Base-by-base conservation (phyloP, 2,329 filamentous ascomycete genomes). In the Truncatella angustata region DNA sequence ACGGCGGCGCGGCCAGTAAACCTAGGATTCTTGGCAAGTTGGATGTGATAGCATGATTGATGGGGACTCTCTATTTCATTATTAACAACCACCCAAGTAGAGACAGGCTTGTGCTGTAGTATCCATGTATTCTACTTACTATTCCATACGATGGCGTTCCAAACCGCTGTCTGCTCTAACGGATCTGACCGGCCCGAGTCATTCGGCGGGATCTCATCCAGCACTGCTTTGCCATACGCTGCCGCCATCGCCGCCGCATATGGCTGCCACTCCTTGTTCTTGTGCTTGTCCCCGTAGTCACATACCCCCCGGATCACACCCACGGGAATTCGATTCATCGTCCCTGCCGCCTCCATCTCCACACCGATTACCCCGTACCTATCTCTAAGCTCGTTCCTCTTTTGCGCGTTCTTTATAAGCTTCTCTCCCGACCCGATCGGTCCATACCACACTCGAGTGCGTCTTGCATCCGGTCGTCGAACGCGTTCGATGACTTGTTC, bases 211-310 rank as follows among this genome's bases (percentile, higher is more conserved):
- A 49, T 49, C 2, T 49, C 34, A 11, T 14, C 20, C 10, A 49
- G 23, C 4, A 49, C 7, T 4, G 45, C 45, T 1, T 49, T 49
- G 4, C n/a, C 45, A 51, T 63, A 67, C 1, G 64, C 59, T 0
- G 64, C 64, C 18, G 66, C 65, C 56, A 63, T 65, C 1, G 66
- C 66, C 3, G 70, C 65, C 0, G 69, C 68, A 49, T 68, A 71
- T 1, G 63, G 64, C 14, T 70, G 64, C 69, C 67, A 71, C 1
- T 59, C 51, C 32, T 67, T 63, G 30, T 66, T 69, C 39, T 70
- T 70, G 18, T 65, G 59, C 18, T 54, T 44, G 44, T 70, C 66
- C 0, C 50, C 66, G 23, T 72, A 71, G 46, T 71, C 64, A 45
- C 66, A 70, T 5, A 66, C 66, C 0, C 66, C 67, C 23, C 64